A percentile compares a stretch with the other conserved stretches of the same genome.
These are phyloP conservation scores for Colletotrichum sidae DNA, from an alignment of 2,329 filamentous ascomycete genomes.

Conservation along the genomic window DNA sequence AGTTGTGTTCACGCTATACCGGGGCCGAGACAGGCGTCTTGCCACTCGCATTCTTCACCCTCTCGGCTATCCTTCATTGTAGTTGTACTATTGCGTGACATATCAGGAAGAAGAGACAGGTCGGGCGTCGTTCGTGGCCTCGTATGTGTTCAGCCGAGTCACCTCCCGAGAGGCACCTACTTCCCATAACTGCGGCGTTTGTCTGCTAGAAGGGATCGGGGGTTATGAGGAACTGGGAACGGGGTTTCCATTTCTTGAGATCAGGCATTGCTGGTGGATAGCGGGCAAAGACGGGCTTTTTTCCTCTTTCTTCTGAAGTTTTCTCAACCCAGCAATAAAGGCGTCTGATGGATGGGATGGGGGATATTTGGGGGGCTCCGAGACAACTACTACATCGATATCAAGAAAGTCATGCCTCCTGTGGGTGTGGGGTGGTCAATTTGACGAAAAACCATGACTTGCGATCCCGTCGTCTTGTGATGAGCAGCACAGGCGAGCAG, in stretches of 20 bases:
- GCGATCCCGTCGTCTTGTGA: not conserved
- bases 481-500: too few species aligned
- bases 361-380: not conserved
- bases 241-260: conserved; percentile 9
- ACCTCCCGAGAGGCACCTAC: too few species aligned
- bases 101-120: not conserved
- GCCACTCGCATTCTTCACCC: conserved; percentile 15
- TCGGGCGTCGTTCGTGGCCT: too few species aligned
- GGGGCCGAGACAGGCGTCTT: conserved; percentile 6
- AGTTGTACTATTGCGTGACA: conserved; percentile 24
- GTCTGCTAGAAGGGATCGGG: too few species aligned
- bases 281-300: conserved; percentile 6
- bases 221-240: not conserved
- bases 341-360: conserved; percentile 19
- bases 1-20: conserved; percentile 21
- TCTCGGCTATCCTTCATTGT: conserved; percentile 31
- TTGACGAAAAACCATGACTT: not conserved
- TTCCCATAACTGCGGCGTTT: too few species aligned
- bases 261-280: conserved; percentile 3
- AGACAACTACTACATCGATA: conserved; percentile 32
- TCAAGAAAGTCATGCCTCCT: conserved; percentile 18
- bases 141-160: too few species aligned
- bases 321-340: conserved; percentile 30
- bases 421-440: conserved; percentile 2
- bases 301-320: conserved; percentile 6